phyloP scores from a whole-genome alignment of 768 basidiomycete genomes.

The Serpula lacrymans region DNA sequence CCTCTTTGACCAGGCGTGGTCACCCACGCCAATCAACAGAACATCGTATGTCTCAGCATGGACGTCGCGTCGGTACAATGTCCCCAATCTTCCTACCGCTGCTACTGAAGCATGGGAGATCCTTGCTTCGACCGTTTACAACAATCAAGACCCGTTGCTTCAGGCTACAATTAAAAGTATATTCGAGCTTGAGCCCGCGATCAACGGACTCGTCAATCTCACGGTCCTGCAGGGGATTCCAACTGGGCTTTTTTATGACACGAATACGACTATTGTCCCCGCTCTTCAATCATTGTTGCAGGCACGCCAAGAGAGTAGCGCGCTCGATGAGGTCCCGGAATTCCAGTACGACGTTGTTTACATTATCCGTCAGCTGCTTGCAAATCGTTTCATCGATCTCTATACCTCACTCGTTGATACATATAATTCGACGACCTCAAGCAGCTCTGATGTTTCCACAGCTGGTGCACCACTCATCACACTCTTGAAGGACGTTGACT shows the following conservation, averaged over 20 bases:
- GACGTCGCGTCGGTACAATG: slow-evolving; percentile 33
- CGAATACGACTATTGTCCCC: slow-evolving; percentile 61
- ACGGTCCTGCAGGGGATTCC: slow-evolving; percentile 31
- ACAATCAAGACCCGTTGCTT: slow-evolving; percentile 28
- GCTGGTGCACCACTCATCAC: slow-evolving; percentile 25
- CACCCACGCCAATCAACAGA: slow-evolving; percentile 28
- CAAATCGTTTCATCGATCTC: slow-evolving; percentile 32
- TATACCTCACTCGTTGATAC: slow-evolving; percentile 28
- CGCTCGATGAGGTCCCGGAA: slow-evolving; percentile 25
- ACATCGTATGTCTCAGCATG: slow-evolving; percentile 29
- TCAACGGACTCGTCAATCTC: slow-evolving; percentile 30
- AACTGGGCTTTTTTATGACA: slow-evolving; percentile 35
- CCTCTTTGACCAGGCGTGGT: slow-evolving; percentile 41
- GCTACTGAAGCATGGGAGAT: slow-evolving; percentile 33
- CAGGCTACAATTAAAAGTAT: slow-evolving; percentile 37
- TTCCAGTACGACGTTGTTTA: slow-evolving; percentile 39
- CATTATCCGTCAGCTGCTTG: slow-evolving; percentile 36
- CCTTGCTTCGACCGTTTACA: slow-evolving; percentile 36
- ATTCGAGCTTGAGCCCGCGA: slow-evolving; percentile 32
- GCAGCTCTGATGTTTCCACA: slow-evolving; percentile 15
- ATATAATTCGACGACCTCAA: slow-evolving; percentile 22
- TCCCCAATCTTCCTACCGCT: slow-evolving; percentile 19
- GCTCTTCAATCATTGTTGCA: slow-evolving; percentile 68
- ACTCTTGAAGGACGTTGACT: slow-evolving; percentile 33
- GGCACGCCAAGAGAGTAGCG: slow-evolving; percentile 13